A percentile compares a stretch with the other conserved stretches of the same genome.
These are phyloP conservation scores for Trichoderma asperelloides DNA, from an alignment of 495 filamentous ascomycete species.

Conservation along the genomic window DNA sequence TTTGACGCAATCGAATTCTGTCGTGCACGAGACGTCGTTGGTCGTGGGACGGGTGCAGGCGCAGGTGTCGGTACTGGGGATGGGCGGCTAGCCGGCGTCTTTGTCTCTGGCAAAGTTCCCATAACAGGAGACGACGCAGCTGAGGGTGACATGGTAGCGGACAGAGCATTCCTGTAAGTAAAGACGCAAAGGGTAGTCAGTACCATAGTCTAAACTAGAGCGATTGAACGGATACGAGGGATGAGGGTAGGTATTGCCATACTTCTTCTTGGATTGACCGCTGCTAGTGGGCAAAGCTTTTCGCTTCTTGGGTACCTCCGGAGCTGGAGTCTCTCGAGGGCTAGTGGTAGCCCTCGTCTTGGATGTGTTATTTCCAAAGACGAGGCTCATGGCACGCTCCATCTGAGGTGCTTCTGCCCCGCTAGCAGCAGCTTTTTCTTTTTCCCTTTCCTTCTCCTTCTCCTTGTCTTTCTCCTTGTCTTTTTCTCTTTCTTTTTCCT, in stretches of 20 bases:
- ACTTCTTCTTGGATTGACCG: slow-evolving; percentile 63
- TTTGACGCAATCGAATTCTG: slow-evolving; percentile 54
- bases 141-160: slow-evolving; percentile 52
- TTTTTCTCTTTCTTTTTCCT: slow-evolving; percentile 26
- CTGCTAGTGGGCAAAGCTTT: slow-evolving; percentile 56
- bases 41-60: slow-evolving; percentile 29
- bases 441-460: not conserved
- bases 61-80: slow-evolving; percentile 32
- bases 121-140: slow-evolving; percentile 65
- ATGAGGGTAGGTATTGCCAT: slow-evolving; percentile 18
- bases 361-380: slow-evolving; percentile 38
- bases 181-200: not conserved
- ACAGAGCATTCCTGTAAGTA: slow-evolving; percentile 13
- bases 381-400: slow-evolving; percentile 63
- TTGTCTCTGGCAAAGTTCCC: slow-evolving; percentile 48
- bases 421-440: not conserved
- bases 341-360: slow-evolving; percentile 43
- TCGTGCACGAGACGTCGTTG: slow-evolving; percentile 57
- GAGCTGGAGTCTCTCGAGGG: slow-evolving; percentile 52
- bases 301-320: slow-evolving; percentile 58
- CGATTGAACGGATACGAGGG: slow-evolving; percentile 2
- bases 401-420: slow-evolving; percentile 39
- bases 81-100: slow-evolving; percentile 23
- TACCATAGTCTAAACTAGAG: not conserved
- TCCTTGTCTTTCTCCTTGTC: not conserved